Base-by-base conservation (phyloP, 768 basidiomycete genomes). In the Kwoniella pini region DNA sequence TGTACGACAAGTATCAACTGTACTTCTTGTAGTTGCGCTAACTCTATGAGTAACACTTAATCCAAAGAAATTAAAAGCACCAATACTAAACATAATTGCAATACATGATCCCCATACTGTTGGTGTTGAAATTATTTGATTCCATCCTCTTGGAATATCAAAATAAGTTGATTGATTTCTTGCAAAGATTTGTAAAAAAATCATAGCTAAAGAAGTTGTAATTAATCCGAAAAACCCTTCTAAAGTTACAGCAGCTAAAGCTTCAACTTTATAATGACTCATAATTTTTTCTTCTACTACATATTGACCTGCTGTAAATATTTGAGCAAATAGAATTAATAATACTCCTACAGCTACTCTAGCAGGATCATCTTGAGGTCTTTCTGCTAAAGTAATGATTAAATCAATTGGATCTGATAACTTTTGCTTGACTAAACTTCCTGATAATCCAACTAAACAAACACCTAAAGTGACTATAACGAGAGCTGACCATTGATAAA, bases 201-300 rank as follows among this genome's bases (percentile, higher is more conserved):
- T 91, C 81, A 96, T 83, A 64, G 86, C 83, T 42, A 90, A 65
- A 39, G 93, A 70, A 70, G 96, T 87, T 27, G 90, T 88, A 67
- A 89, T 66, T 19, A 87, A 81, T 57, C 96, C 96, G 74, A 95
- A 98, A 62, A 94, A 82, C 42, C 96, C 96, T 80, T 99, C 96
- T 64, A 84, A 90, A 22, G 94, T 93, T 62, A 98, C 96, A 11
- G 95, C 94, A 33, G 77, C 73, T 36, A 98, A 84, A 13, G 96
- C 95, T 45, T 86, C 85, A 39, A 97, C 88, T 31, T 85, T 82
- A 81, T 95, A 94, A 49, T 84, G 85, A 72, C 85, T 81, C 88
- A 98, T 87, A 69, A 98, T 93, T 82, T 90, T 94, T 81, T 97
- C 95, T 83, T 98, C 96, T 15, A 96, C 84, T 44, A 97, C 94